phyloP scores from a whole-genome alignment of 345 rosid genomes.

The Laguncularia racemosa region DNA sequence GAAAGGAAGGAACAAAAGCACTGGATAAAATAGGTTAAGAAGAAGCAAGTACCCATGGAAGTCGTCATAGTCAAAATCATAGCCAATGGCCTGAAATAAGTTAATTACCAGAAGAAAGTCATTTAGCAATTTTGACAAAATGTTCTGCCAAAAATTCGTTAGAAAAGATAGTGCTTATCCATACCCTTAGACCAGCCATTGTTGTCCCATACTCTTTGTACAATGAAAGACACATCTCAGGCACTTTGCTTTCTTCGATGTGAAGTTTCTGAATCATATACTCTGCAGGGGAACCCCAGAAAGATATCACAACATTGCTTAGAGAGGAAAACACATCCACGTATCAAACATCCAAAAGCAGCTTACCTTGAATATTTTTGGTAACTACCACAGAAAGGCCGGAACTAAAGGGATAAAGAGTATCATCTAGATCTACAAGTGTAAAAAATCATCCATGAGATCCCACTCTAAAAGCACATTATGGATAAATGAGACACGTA shows the following conservation, averaged over 20 bases:
- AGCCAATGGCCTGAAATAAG: constrained; percentile 69
- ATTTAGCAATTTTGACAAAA: neutral
- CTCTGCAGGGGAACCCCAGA: constrained; percentile 25
- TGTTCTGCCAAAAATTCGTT: neutral
- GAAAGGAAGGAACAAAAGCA: neutral
- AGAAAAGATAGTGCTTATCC: neutral
- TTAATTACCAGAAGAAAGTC: neutral
- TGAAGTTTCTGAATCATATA: constrained; percentile 72
- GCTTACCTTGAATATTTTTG: constrained; percentile 68
- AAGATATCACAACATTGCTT: neutral
- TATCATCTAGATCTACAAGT: constrained; percentile 67
- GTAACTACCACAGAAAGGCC: constrained; percentile 51
- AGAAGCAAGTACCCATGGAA: constrained; percentile 55
- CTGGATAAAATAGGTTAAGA: neutral
- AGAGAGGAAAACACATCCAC: constrained; percentile 5
- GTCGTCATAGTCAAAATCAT: constrained; percentile 67
- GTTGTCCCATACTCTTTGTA: constrained; percentile 90
- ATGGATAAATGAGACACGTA: constrained; percentile 33
- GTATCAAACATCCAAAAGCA: neutral
- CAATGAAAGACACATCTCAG: constrained; percentile 52
- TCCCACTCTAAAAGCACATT: neutral
- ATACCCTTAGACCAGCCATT: constrained; percentile 94
- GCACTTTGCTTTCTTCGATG: constrained; percentile 47
- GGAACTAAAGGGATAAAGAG: constrained; percentile 70
- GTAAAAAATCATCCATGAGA: neutral